A percentile compares a stretch with the other conserved stretches of the same genome.
Evolutionary conservation across 2,329 filamentous ascomycete genomes (phyloP).

Genomic region (Ceratocystis destructans): DNA sequence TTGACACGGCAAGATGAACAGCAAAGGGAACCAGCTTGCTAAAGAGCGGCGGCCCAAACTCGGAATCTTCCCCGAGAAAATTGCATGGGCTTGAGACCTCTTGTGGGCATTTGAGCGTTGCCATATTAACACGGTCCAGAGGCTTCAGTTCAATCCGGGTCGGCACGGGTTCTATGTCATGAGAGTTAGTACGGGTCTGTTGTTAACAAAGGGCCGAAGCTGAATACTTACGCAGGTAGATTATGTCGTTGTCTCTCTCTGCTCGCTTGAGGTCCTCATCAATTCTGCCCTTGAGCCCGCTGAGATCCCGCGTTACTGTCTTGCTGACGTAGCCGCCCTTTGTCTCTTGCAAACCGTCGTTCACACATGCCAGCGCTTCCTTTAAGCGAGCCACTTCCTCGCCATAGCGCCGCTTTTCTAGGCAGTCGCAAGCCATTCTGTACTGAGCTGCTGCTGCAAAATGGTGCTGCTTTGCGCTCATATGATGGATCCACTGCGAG

Average conservation of each 20-base stretch:
- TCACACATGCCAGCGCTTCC: constrained; percentile 70
- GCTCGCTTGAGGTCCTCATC: constrained; percentile 80
- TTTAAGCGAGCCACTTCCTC: constrained; percentile 81
- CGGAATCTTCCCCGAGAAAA: constrained; percentile 63
- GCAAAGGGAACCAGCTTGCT: constrained; percentile 87
- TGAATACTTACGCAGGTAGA: constrained; percentile 56
- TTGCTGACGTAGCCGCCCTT: constrained; percentile 63
- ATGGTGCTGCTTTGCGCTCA: constrained; percentile 92
- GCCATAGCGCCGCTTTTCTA: constrained; percentile 89
- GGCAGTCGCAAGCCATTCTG: constrained; percentile 72
- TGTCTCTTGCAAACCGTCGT: constrained; percentile 73
- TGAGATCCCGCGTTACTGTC: constrained; percentile 66
- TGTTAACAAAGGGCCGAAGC: neutral
- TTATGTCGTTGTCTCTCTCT: constrained; percentile 92
- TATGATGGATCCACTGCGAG: constrained; percentile 94
- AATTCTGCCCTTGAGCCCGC: constrained; percentile 67
- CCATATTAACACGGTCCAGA: constrained; percentile 82
- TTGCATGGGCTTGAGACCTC: constrained; percentile 71
- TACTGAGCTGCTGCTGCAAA: constrained; percentile 94
- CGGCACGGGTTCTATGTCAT: constrained; percentile 54
- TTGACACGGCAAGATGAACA: constrained; percentile 86
- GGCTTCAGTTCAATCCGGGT: constrained; percentile 77
- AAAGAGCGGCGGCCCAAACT: constrained; percentile 76
- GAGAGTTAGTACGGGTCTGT: neutral
- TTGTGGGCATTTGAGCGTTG: constrained; percentile 59